Evolutionary conservation across 805 yeast genomes (phyloP).

Genomic region (Pichia scutulata): DNA sequence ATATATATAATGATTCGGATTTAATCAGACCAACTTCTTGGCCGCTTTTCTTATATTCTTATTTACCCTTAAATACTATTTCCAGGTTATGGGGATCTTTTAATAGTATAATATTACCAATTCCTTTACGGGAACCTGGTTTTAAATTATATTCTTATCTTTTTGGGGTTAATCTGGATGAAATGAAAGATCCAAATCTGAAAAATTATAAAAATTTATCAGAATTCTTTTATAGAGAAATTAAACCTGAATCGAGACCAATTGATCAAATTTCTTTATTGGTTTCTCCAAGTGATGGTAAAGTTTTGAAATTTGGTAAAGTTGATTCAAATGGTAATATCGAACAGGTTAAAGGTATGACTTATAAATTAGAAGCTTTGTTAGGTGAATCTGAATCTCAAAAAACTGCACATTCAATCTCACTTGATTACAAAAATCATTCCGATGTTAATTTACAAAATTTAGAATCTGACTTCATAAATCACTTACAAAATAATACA

Average conservation of each 20-base stretch:
- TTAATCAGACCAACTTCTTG: conserved; percentile 64
- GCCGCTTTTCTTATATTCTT: conserved; percentile 82
- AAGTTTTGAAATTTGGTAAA: conserved; percentile 77
- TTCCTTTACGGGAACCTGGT: conserved; percentile 81
- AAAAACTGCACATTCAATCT: conserved; percentile 37
- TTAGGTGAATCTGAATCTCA: conserved; percentile 50
- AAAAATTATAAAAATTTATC: conserved; percentile 69
- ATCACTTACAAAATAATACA: conserved; percentile 11
- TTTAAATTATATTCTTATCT: conserved; percentile 66
- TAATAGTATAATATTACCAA: conserved; percentile 75
- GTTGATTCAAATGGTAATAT: conserved; percentile 66
- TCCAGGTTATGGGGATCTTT: conserved; percentile 94
- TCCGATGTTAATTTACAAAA: conserved; percentile 11
- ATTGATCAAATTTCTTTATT: conserved; percentile 54
- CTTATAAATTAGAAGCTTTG: conserved; percentile 81
- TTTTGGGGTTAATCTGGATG: conserved; percentile 86
- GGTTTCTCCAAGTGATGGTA: conserved; percentile 93
- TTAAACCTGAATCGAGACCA: conserved; percentile 75
- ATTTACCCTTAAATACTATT: conserved; percentile 83
- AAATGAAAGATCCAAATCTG: conserved; percentile 78
- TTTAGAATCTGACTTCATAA: conserved; percentile 5
- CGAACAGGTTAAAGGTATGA: conserved; percentile 96
- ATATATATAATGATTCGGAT: conserved; percentile 22
- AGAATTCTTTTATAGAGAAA: conserved; percentile 83
- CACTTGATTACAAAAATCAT: neutral